Percentiles rank a stretch among this genome's conserved stretches.
Conservation (phyloP, 768 basidiomycete species). For the Boletus edulis region DNA sequence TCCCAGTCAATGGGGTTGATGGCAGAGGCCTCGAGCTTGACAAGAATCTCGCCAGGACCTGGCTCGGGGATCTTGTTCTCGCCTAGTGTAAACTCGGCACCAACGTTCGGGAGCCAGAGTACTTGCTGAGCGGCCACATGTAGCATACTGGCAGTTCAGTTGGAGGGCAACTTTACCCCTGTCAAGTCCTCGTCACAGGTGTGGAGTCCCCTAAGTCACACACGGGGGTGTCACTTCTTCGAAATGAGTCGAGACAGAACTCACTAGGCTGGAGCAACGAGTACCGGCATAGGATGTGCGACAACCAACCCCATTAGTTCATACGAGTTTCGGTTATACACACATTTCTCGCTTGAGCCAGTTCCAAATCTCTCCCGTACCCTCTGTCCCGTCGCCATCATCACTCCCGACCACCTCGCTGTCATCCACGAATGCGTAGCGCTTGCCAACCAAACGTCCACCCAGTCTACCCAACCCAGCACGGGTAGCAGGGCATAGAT, state of each 20-base stretch:
- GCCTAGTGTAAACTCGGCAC: slow-evolving; percentile 9
- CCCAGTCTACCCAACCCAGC: slow-evolving; percentile 20
- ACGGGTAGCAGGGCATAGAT: neutral
- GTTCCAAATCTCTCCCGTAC: slow-evolving; percentile 24
- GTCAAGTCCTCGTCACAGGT: neutral
- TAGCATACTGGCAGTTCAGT: neutral
- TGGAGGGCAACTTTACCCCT: neutral
- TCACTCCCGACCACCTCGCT: slow-evolving; percentile 5
- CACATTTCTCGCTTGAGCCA: slow-evolving; percentile 24
- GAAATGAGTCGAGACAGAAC: no score
- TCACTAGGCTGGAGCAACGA: no score
- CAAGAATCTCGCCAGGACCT: slow-evolving; percentile 40
- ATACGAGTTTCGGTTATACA: neutral
- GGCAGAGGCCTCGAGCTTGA: slow-evolving; percentile 39
- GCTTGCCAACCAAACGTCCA: slow-evolving; percentile 30
- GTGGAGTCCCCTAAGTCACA: no score
- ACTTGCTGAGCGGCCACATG: slow-evolving; percentile 12
- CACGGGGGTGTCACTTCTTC: no score
- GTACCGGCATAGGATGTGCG: no score
- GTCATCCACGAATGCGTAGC: slow-evolving; percentile 39
- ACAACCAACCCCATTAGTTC: no score
- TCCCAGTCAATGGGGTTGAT: slow-evolving; percentile 45
- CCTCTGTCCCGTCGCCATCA: neutral
- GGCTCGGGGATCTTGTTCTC: slow-evolving; percentile 31
- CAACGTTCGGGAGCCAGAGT: slow-evolving; percentile 16